Base-by-base conservation (phyloP, 257 asterid species). In the Linderniella brevidens region DNA sequence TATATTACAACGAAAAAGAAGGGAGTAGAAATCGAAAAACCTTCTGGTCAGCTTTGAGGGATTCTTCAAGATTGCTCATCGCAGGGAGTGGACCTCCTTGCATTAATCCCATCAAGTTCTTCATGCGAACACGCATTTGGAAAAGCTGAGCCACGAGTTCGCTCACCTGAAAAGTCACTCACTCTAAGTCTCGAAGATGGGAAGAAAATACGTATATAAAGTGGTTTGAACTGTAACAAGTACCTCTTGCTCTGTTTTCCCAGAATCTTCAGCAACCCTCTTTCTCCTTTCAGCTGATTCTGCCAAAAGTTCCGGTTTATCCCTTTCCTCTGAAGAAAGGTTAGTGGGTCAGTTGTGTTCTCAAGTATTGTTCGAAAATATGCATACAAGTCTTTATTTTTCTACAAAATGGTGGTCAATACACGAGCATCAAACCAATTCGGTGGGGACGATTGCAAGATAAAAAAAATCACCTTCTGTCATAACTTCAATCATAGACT, bases 211-310 rank as follows among this genome's bases (percentile, higher is more conserved):
- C 32, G 32, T 25, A 2, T 25, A 2, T 25, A 25, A 25, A 25
- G 48, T 15, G 19, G 2, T 15, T 15, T 43, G 19, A 8, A 13
- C 17, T 5, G 5, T 12, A 14, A 15, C 25, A 29, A 41, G 16
- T 61, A 87, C 97, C 90, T 88, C 94, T 53, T 88, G 96, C 80
- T 88, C 98, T 13, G 96, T 84, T 69, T 74, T 88, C n/a, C 94
- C 94, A 32, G 96, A 88, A 17, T 68, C 96, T 76, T 75, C 70
- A 55, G 98, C 98, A 10, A 88, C 37, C 53, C 87, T 77, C 68
- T 59, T 88, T 68, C 98, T 76, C 59, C 85, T 76, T n/a, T 48
- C 64, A 18, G 85, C 82, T 29, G 95, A 84, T 66, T 72, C 95
- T 7, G 98, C 98, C 72, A 88, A 65, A 37, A 84, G 67, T 66